Evolutionary conservation across 768 basidiomycete species (phyloP).

Genomic region (Lentinula guzmanii): DNA sequence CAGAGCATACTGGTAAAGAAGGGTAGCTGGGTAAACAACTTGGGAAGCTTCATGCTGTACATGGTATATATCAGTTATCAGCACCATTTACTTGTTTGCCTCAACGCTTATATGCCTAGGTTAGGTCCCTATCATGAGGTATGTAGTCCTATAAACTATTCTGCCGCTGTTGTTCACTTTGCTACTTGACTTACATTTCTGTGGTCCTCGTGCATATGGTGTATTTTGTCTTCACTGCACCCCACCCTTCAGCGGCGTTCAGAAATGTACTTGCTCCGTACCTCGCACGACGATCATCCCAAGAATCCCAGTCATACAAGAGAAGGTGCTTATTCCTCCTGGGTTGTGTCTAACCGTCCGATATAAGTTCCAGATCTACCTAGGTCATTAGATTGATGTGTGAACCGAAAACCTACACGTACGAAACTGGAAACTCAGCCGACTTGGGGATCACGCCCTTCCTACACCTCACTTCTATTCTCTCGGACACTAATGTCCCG

Average conservation of each 20-base stretch:
- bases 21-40: constrained; percentile 9
- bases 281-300: constrained; percentile 13
- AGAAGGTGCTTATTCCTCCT: constrained; percentile 8
- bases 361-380: not conserved
- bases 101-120: constrained; percentile 8
- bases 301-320: constrained; percentile 8
- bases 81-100: too few species aligned
- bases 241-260: constrained; percentile 8
- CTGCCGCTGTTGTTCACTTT: too few species aligned
- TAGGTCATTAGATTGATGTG: not conserved
- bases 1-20: constrained; percentile 1
- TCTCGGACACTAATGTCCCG: constrained; percentile 5
- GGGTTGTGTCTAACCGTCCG: not conserved
- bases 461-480: constrained; percentile 11
- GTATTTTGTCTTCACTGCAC: constrained; percentile 5
- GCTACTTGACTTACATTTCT: too few species aligned
- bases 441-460: constrained; percentile 12
- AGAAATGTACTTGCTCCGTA: constrained; percentile 12
- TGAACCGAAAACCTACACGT: constrained; percentile 3
- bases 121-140: constrained; percentile 8
- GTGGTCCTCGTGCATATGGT: too few species aligned
- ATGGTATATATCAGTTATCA: constrained; percentile 9
- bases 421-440: constrained; percentile 2
- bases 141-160: too few species aligned
- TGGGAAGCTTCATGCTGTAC: constrained; percentile 12